A percentile compares a stretch with the other conserved stretches of the same genome.
Evolutionary conservation across 1,139 yeast species (phyloP).

Genomic region (Kurtzmaniella quercitrusa): DNA sequence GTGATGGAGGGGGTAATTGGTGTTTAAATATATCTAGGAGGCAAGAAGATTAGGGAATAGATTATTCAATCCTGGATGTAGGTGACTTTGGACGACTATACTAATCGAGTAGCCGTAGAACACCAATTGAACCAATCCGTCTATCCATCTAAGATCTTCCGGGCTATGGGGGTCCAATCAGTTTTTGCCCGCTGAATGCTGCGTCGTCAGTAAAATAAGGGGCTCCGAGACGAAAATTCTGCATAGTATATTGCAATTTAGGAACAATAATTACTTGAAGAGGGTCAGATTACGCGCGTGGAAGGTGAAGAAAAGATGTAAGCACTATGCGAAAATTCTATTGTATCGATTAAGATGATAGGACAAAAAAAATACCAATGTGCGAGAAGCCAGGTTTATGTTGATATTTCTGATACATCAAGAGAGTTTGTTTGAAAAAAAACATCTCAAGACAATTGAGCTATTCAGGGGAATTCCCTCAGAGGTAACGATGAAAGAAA

Average conservation of each 20-base stretch:
- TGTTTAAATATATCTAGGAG: no score
- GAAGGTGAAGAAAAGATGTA: background rate
- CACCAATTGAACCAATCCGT: no score
- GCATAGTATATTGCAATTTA: background rate
- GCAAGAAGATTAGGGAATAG: background rate
- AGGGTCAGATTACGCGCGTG: background rate
- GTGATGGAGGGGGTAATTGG: background rate
- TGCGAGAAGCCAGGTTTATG: no score
- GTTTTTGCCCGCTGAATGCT: background rate
- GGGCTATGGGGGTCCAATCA: slow-evolving; percentile 1
- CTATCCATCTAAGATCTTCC: no score
- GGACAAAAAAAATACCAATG: no score
- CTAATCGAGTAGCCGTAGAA: background rate
- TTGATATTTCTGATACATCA: no score
- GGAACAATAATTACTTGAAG: background rate
- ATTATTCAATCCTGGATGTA: no score
- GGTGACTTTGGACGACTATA: background rate
- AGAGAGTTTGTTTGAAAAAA: no score
- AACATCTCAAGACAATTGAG: no score
- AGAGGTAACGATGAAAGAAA: no score
- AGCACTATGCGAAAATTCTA: background rate
- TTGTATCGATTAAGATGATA: background rate
- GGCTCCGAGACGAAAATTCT: background rate
- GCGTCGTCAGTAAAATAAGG: slow-evolving; percentile 1
- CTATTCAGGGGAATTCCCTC: no score